A percentile compares a stretch with the other conserved stretches of the same genome.
These are phyloP conservation scores for Carex arenaria DNA, from an alignment of 202 grass and related monocot species.

Conservation along the genomic window DNA sequence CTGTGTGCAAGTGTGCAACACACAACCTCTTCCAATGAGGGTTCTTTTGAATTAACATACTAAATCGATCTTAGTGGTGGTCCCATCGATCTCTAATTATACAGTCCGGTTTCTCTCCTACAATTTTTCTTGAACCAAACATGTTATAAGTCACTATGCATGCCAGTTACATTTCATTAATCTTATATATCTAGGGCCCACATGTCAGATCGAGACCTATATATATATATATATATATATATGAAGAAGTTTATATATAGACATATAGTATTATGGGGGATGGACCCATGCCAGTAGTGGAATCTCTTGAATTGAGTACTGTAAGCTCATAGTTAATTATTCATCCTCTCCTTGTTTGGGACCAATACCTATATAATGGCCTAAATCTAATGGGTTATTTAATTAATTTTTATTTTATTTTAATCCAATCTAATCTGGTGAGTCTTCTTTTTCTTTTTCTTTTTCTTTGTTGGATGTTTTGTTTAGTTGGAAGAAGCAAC, in stretches of 20 bases:
- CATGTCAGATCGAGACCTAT: not conserved
- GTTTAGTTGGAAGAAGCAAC: constrained; percentile 15
- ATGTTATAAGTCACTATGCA: not conserved
- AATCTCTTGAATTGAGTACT: constrained; percentile 22
- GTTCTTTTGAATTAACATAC: constrained; percentile 12
- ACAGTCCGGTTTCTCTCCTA: not conserved
- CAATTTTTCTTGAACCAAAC: constrained; percentile 1
- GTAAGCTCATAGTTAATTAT: not conserved
- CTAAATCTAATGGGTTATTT: not conserved
- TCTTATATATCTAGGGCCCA: not conserved
- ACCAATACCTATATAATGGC: not conserved
- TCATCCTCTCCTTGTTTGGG: not conserved
- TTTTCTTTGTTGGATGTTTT: not conserved
- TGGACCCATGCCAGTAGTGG: not conserved
- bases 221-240: not conserved
- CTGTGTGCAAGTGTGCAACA: not conserved
- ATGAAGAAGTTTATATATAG: too few species aligned
- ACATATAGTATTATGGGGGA: not conserved
- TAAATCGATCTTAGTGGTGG: constrained; percentile 1
- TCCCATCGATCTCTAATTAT: not conserved
- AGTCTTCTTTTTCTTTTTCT: not conserved
- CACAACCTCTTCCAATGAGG: not conserved
- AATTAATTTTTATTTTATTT: too few species aligned
- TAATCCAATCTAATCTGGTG: not conserved
- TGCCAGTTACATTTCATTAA: not conserved